A percentile compares a stretch with the other conserved stretches of the same genome.
Conservation (phyloP, 352 stramenopile genomes). For the Phytophthora fragariae region DNA sequence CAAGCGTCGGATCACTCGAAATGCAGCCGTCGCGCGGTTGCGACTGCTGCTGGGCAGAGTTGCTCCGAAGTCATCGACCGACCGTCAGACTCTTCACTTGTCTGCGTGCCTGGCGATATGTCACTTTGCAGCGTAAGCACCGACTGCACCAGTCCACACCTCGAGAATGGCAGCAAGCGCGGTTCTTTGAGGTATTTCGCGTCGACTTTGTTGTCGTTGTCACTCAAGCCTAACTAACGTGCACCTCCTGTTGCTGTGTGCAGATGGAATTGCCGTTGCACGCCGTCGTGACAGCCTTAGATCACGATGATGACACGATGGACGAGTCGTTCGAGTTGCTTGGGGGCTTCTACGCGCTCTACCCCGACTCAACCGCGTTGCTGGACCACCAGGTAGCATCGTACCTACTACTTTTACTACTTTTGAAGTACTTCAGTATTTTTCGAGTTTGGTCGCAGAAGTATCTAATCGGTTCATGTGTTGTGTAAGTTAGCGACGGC, state of each 20-base stretch:
- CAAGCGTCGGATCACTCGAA: constrained; percentile 18
- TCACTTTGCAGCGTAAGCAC: constrained; percentile 49
- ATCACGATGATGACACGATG: constrained; percentile 13
- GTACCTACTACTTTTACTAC: no score
- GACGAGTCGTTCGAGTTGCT: constrained; percentile 49
- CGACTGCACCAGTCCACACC: constrained; percentile 34
- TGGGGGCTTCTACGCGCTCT: constrained; percentile 32
- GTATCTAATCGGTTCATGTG: not conserved
- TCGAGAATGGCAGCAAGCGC: constrained; percentile 45
- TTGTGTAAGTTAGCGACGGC: not conserved
- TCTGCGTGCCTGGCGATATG: constrained; percentile 54
- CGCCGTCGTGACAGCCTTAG: constrained; percentile 33
- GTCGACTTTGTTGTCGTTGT: no score
- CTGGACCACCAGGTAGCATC: constrained; percentile 41
- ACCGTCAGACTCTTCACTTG: constrained; percentile 50
- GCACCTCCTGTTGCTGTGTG: not conserved
- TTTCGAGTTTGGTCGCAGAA: no score
- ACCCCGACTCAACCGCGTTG: constrained; percentile 27
- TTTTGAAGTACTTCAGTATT: no score
- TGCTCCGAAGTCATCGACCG: constrained; percentile 34
- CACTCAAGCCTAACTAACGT: not conserved
- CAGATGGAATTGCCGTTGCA: constrained; percentile 64
- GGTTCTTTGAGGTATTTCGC: constrained; percentile 61
- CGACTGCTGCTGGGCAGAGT: constrained; percentile 44
- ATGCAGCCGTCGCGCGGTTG: constrained; percentile 11